These are phyloP conservation scores for Amphirosellinia nigrospora DNA, from an alignment of 495 filamentous ascomycete genomes.

Conservation along the genomic window DNA sequence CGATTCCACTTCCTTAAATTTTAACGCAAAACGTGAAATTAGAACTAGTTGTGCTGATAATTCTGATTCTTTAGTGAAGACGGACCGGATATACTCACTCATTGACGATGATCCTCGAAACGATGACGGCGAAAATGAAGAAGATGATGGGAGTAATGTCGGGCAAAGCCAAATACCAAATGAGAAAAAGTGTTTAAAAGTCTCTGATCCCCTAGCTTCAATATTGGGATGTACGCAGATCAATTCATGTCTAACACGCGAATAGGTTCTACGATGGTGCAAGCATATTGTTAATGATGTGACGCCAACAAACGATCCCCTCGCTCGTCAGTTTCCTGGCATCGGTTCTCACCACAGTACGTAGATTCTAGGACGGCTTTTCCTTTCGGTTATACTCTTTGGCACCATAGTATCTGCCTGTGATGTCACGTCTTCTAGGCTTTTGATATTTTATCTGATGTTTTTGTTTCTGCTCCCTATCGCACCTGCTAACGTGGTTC, in stretches of 20 bases:
- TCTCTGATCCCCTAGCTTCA: not conserved
- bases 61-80: conserved; percentile 1
- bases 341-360: not conserved
- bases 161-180: not conserved
- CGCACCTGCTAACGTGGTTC: not conserved
- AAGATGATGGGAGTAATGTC: not conserved
- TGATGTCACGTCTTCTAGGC: not conserved
- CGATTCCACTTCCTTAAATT: too few relatives aligned
- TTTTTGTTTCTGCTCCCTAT: too few relatives aligned
- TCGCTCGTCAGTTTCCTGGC: not conserved
- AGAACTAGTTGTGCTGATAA: not conserved
- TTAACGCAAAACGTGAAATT: too few relatives aligned
- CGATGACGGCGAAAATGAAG: not conserved
- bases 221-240: not conserved
- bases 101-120: not conserved
- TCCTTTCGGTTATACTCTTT: not conserved
- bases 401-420: not conserved
- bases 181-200: not conserved
- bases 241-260: not conserved
- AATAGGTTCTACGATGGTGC: conserved; percentile 15
- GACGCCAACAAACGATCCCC: not conserved
- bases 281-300: conserved; percentile 12
- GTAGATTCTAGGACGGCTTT: not conserved
- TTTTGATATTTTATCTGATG: not conserved
- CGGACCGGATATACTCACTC: not conserved